phyloP scores from a whole-genome alignment of 192 early-diverging fungal genomes.

The Dispira parvispora region DNA sequence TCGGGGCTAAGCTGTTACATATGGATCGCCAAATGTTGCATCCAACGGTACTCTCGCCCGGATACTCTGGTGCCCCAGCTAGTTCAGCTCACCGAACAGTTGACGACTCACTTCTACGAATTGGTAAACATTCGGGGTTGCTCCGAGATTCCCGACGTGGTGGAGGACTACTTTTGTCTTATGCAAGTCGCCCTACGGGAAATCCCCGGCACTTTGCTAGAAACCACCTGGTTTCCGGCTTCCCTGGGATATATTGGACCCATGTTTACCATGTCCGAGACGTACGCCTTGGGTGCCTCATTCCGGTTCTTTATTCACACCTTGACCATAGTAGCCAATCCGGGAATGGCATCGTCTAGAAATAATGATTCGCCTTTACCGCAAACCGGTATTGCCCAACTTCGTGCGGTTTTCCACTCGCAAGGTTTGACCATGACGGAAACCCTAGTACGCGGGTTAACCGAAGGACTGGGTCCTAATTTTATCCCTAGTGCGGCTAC shows the following conservation, averaged over 20 bases:
- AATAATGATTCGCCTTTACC: constrained; percentile 10
- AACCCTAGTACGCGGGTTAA: constrained; percentile 33
- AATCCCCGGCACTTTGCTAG: background rate
- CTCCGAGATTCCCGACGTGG: constrained; percentile 40
- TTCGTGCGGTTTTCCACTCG: constrained; percentile 20
- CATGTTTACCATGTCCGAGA: constrained; percentile 1
- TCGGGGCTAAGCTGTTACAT: constrained; percentile 44
- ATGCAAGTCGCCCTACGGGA: constrained; percentile 2
- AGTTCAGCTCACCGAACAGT: constrained; percentile 32
- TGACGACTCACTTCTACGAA: constrained; percentile 39
- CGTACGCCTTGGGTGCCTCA: background rate
- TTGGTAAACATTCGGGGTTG: constrained; percentile 26
- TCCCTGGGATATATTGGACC: background rate
- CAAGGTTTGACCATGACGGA: constrained; percentile 25
- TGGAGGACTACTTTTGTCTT: constrained; percentile 24
- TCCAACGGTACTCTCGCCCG: constrained; percentile 38
- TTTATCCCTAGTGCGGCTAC: constrained; percentile 34
- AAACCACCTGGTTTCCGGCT: background rate
- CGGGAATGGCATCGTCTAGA: background rate
- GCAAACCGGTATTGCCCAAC: constrained; percentile 15
- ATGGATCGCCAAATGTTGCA: constrained; percentile 46
- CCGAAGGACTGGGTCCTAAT: constrained; percentile 34
- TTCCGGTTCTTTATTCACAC: constrained; percentile 1
- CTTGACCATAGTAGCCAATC: constrained; percentile 10
- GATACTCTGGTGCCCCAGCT: constrained; percentile 27